phyloP scores from a whole-genome alignment of 202 grass and related monocot genomes.

The Carex sylvatica region DNA sequence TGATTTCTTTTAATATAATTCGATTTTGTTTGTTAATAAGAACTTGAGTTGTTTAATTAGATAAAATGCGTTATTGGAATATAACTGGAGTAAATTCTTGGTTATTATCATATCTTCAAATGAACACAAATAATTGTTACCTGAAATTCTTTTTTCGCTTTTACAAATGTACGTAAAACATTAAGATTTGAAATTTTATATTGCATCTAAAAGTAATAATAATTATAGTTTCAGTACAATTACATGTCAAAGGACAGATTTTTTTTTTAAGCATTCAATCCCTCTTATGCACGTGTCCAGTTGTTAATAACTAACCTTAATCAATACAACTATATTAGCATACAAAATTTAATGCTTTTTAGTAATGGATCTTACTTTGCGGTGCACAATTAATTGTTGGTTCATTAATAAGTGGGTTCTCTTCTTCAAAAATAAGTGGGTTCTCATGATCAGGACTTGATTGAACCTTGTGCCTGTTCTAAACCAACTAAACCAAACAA shows the following conservation, averaged over 20 bases:
- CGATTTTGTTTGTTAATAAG: neutral
- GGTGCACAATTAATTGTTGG: constrained; percentile 24
- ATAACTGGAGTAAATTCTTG: neutral
- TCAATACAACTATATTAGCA: constrained; percentile 21
- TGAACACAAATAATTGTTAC: neutral
- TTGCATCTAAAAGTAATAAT: neutral
- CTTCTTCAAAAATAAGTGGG: constrained; percentile 17
- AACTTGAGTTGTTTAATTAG: neutral
- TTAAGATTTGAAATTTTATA: neutral
- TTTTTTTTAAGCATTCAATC: neutral
- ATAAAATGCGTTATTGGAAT: neutral
- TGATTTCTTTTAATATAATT: neutral
- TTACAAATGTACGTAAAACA: neutral
- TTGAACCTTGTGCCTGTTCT: constrained; percentile 12
- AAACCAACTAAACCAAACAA: constrained; percentile 11
- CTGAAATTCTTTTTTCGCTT: neutral
- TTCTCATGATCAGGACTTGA: neutral
- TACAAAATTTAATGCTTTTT: constrained; percentile 22
- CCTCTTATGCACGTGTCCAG: constrained; percentile 1
- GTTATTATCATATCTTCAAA: neutral
- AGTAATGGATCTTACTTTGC: constrained; percentile 19
- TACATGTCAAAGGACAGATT: neutral
- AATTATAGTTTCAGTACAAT: neutral
- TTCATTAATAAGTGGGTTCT: constrained; percentile 20
- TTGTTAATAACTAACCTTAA: constrained; percentile 1